Percentiles rank a stretch among this genome's conserved stretches.
These are phyloP conservation scores for Pugionium cornutum DNA, from an alignment of 345 rosid species.

Conservation along the genomic window DNA sequence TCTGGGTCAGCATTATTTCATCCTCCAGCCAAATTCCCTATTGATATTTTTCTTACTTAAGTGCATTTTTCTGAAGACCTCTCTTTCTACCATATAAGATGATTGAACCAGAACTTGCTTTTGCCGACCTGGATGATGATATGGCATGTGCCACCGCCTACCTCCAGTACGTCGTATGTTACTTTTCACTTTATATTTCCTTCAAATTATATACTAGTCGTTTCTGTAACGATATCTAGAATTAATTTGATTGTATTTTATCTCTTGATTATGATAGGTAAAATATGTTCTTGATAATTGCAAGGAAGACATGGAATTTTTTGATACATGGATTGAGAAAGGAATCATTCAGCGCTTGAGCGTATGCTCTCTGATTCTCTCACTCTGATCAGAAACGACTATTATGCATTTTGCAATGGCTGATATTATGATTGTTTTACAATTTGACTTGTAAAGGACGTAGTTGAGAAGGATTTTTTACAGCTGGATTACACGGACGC, in stretches of 20 bases:
- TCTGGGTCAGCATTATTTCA: conserved; percentile 63
- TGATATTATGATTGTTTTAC: conserved; percentile 9
- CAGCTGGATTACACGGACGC: conserved; percentile 91
- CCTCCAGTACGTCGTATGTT: conserved; percentile 99
- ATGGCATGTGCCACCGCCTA: conserved; percentile 99
- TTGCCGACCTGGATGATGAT: conserved; percentile 94
- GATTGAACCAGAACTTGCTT: conserved; percentile 99
- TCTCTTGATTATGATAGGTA: conserved; percentile 54
- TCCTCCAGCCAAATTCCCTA: conserved; percentile 12
- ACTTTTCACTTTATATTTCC: conserved; percentile 49
- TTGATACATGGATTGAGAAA: conserved; percentile 95
- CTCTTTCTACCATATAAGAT: conserved; percentile 50
- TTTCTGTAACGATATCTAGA: conserved; percentile 15
- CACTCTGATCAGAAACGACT: conserved; percentile 15
- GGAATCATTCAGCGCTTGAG: conserved; percentile 83
- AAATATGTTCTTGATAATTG: conserved; percentile 81
- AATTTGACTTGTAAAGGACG: conserved; percentile 53
- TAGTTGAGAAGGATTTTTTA: conserved; percentile 84
- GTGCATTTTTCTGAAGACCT: conserved; percentile 29
- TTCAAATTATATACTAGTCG: conserved; percentile 11
- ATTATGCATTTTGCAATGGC: conserved; percentile 14
- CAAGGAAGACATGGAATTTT: conserved; percentile 98
- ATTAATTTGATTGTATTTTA: conserved; percentile 16
- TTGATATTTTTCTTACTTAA: conserved; percentile 3
- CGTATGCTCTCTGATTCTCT: conserved; percentile 58